Base-by-base conservation (phyloP, 371 early-diverging fungal genomes). In the Apophysomyces sp. region DNA sequence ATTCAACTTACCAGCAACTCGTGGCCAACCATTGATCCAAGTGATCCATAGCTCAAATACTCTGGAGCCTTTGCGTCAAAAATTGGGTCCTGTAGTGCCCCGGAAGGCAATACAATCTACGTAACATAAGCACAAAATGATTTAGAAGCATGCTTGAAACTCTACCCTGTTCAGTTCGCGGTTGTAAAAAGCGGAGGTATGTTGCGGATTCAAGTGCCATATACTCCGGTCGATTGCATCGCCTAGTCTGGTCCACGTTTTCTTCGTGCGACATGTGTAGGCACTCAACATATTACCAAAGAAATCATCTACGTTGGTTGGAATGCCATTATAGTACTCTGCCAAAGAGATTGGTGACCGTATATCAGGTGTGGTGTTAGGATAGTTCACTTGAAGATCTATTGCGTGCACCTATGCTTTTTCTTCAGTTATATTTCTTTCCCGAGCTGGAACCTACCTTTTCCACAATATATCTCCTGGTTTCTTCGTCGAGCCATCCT, bases 191-290 rank as follows among this genome's bases (percentile, higher is more conserved):
- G 77, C 74, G 37, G 76, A 73, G 12, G 81, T 79, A 16, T 80
- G 80, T 39, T 84, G 83, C 2, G 85, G 84, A 41, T 70, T 66
- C 72, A 80, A 69, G 21, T 73, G 71, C 87, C 86, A 86, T 52
- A 69, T 59, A 3, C 59, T 36, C 52, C 57, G 64, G 54, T 87
- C 80, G 12, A 80, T 75, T 3, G 69, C 71, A 1, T 61, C 58
- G 27, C 63, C 55, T 16, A 69, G 37, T 4, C 51, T 39, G 8
- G 16, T 49, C 68, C 70, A 67, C 16, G 27, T 40, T 21, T 66
- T 63, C 26, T 69, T 61, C 0, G 68, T 63, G 2, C 44, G 58
- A 71, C 76, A 83, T 6, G 53, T 28, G n/a, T 68, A 39, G 18
- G 56, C 64, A 4, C 71, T 59, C n/a, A 76, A n/a, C 34, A 75